Evolutionary conservation across 23 red algal species (phyloP), one percentile per base, ranked within the genome.

Genomic region (Gracilaria gracilis): DNA sequence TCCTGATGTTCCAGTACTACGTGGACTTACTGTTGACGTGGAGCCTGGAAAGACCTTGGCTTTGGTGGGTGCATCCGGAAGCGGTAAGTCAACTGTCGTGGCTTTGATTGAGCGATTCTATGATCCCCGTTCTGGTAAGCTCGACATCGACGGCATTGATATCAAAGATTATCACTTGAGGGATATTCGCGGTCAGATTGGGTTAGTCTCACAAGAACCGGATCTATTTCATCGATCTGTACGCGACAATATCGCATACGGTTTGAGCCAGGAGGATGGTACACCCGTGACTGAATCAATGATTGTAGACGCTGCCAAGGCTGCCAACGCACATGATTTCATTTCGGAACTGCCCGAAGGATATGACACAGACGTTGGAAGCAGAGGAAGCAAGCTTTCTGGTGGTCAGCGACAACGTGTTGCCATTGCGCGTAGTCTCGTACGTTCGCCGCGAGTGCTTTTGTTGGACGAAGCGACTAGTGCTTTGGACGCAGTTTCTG

Each of bases 391-490:
- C 61, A 83, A 93, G 24, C 79, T 98, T 28, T 94, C 90, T 6
- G 97, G 97, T 59, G 97, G 97, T 27, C 93, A 95, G 85, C 77
- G 91, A 36, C 97, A 98, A 70, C 88, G 97, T 20, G 87, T 98
- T 12, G 93, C 93, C 15, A 98, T 98, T 80, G 93, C 97, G n/a
- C 85, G 97, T 35, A 92, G 89, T 47, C 76, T 98, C 0, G 93
- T 95, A 3, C 74, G 92, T 44, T 64, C 91, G 23, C 97, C 97
- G 28, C 44, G 61, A 40, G 40, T 98, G 35, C 87, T 98, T 78
- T 58, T 98, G 38, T 78, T 95, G 19, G 97, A 98, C 81, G 97
- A 92, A 75, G 92, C 85, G 15, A 99, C 97, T 7, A 93, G 87
- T 82, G 97, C 97, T 28, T 88, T 99, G 40, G 97, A 99, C 80